A percentile compares a stretch with the other conserved stretches of the same genome.
Evolutionary conservation across 2,329 filamentous ascomycete genomes (phyloP).

Genomic region (Calonectria leucothoes): DNA sequence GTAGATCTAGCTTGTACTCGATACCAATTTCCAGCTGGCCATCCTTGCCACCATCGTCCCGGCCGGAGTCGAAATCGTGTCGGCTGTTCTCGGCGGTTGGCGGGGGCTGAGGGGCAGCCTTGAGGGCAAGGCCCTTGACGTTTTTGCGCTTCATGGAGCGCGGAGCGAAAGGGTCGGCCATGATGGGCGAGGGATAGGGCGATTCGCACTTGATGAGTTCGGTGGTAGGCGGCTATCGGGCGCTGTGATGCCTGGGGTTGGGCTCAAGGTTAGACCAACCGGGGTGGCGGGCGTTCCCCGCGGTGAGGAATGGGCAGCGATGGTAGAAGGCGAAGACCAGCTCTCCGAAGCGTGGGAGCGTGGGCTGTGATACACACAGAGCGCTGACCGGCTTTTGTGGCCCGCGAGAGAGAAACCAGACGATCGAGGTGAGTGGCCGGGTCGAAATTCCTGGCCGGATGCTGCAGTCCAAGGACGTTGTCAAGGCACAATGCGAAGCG

Average conservation of each 20-base stretch:
- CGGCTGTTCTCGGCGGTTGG: slow-evolving; percentile 80
- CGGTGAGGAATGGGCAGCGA: slow-evolving; percentile 21
- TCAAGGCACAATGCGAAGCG: slow-evolving; percentile 18
- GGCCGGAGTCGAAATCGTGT: slow-evolving; percentile 68
- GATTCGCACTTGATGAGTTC: slow-evolving; percentile 14
- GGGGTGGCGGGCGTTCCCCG: slow-evolving; percentile 32
- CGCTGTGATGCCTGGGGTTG: slow-evolving; percentile 22
- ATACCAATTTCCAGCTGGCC: slow-evolving; percentile 91
- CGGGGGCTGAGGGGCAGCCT: slow-evolving; percentile 77
- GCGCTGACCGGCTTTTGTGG: slow-evolving; percentile 14
- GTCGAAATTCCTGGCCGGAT: slow-evolving; percentile 15
- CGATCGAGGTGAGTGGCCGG: slow-evolving; percentile 26
- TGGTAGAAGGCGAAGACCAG: slow-evolving; percentile 9
- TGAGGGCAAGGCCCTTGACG: slow-evolving; percentile 93
- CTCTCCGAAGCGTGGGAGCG: slow-evolving; percentile 9
- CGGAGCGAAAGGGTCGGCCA: slow-evolving; percentile 73
- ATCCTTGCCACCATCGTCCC: slow-evolving; percentile 66
- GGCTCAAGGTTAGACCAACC: slow-evolving; percentile 31
- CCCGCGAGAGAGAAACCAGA: slow-evolving; percentile 5
- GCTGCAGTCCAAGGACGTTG: slow-evolving; percentile 19
- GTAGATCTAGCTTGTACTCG: slow-evolving; percentile 93
- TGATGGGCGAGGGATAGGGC: slow-evolving; percentile 47
- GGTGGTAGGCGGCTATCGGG: slow-evolving; percentile 7
- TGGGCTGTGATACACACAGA: slow-evolving; percentile 16
- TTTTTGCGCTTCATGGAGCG: slow-evolving; percentile 99